Conservation (phyloP, 768 basidiomycete species). For the Filobasidium wieringae region DNA sequence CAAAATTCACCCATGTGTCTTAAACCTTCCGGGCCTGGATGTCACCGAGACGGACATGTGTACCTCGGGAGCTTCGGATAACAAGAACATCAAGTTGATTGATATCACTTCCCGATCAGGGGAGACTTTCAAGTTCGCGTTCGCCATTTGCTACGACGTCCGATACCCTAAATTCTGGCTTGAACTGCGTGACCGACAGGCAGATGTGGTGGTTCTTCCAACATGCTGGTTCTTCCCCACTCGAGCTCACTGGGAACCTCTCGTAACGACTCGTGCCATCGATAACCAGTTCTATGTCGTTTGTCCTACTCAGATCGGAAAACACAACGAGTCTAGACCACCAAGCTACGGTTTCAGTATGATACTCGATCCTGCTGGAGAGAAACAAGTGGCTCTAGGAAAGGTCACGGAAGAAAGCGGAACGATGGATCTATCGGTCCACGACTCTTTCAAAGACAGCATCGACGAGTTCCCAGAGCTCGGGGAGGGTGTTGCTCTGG, state of each 20-base stretch:
- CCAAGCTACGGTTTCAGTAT: not conserved
- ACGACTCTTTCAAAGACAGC: not conserved
- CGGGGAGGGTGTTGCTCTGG: not conserved
- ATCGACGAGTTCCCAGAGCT: not conserved
- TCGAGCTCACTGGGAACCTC: constrained; percentile 5
- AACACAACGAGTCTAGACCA: not conserved
- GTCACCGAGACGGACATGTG: constrained; percentile 6
- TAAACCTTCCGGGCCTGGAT: constrained; percentile 3
- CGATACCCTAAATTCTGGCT: constrained; percentile 8
- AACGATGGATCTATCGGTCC: not conserved
- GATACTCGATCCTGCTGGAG: not conserved
- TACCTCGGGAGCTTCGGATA: not conserved
- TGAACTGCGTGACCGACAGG: constrained; percentile 2
- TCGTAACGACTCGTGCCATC: constrained; percentile 5
- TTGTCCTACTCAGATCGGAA: constrained; percentile 1
- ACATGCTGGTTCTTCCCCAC: constrained; percentile 7
- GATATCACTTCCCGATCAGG: not conserved
- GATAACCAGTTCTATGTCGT: constrained; percentile 7
- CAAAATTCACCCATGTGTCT: constrained; percentile 10
- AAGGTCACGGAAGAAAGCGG: not conserved
- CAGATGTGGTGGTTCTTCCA: constrained; percentile 5
- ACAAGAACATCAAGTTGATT: not conserved
- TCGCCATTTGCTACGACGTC: constrained; percentile 11
- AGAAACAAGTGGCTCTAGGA: not conserved
- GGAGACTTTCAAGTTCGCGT: not conserved